phyloP scores from a whole-genome alignment of 345 rosid genomes.

The Salix brachista region DNA sequence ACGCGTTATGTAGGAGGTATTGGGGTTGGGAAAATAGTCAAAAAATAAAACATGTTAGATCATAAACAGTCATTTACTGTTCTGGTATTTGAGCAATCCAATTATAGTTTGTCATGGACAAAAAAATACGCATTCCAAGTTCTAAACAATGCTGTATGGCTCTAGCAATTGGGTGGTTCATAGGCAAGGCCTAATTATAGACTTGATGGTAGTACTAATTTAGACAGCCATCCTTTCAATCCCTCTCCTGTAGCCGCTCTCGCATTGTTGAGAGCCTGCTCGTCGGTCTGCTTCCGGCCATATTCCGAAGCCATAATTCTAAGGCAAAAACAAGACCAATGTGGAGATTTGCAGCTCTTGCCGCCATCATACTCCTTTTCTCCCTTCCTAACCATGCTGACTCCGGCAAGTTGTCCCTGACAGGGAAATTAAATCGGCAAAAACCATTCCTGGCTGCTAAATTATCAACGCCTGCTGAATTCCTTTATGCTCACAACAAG shows the following conservation, averaged over 20 bases:
- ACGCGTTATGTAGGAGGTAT: too few relatives aligned
- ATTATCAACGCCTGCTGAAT: background rate
- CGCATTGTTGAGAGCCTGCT: background rate
- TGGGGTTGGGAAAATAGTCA: too few relatives aligned
- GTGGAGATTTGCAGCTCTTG: background rate
- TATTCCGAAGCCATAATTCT: background rate
- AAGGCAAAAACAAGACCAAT: background rate
- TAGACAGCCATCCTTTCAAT: background rate
- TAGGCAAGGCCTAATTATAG: background rate
- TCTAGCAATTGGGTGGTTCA: background rate
- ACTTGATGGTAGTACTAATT: background rate
- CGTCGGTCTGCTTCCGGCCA: background rate
- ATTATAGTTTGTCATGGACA: too few relatives aligned
- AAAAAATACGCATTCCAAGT: too few relatives aligned
- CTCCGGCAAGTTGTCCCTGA: background rate
- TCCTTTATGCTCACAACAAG: constrained; percentile 39
- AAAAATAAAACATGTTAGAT: too few relatives aligned
- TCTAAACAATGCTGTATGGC: too few relatives aligned
- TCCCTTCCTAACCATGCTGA: background rate
- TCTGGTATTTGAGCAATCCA: too few relatives aligned
- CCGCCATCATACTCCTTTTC: background rate
- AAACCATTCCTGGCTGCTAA: background rate
- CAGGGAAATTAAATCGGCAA: background rate
- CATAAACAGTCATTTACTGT: too few relatives aligned
- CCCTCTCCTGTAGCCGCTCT: background rate